Evolutionary conservation across 345 rosid genomes (phyloP).

Genomic region (Noccaea bulbosa): DNA sequence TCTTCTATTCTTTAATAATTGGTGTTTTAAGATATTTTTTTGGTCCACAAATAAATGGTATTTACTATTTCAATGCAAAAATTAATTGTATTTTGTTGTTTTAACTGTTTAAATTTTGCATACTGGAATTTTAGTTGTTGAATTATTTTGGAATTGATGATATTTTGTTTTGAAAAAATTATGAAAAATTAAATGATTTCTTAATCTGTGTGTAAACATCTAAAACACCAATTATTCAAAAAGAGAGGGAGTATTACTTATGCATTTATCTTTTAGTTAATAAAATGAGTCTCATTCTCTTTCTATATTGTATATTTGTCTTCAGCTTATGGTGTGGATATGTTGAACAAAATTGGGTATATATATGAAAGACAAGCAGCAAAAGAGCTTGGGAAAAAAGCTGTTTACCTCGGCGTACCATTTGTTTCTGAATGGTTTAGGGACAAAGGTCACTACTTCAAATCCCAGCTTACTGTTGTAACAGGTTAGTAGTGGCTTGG

Average conservation of each 20-base stretch:
- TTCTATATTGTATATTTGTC: slow-evolving; percentile 13
- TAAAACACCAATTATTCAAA: no score
- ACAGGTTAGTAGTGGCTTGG: slow-evolving; percentile 61
- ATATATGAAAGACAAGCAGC: slow-evolving; percentile 92
- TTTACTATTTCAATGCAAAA: no score
- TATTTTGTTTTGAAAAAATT: no score
- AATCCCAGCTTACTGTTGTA: slow-evolving; percentile 90
- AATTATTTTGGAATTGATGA: no score
- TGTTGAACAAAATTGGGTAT: slow-evolving; percentile 89
- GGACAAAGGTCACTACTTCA: slow-evolving; percentile 88
- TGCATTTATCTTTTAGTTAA: not conserved
- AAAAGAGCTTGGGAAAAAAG: slow-evolving; percentile 93
- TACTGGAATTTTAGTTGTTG: no score
- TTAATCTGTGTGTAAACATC: no score
- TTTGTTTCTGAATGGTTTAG: slow-evolving; percentile 97
- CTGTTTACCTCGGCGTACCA: slow-evolving; percentile 74
- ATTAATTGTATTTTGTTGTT: no score
- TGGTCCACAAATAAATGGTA: no score
- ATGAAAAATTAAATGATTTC: no score
- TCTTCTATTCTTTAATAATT: no score
- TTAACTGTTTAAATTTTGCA: no score
- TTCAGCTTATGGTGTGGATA: slow-evolving; percentile 90
- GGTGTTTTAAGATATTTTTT: no score
- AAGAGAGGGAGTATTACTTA: not conserved
- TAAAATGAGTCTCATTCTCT: slow-evolving; percentile 1